Percentiles rank a stretch among this genome's conserved stretches.
Conservation (phyloP, 495 filamentous ascomycete species). For the Letharia columbiana region DNA sequence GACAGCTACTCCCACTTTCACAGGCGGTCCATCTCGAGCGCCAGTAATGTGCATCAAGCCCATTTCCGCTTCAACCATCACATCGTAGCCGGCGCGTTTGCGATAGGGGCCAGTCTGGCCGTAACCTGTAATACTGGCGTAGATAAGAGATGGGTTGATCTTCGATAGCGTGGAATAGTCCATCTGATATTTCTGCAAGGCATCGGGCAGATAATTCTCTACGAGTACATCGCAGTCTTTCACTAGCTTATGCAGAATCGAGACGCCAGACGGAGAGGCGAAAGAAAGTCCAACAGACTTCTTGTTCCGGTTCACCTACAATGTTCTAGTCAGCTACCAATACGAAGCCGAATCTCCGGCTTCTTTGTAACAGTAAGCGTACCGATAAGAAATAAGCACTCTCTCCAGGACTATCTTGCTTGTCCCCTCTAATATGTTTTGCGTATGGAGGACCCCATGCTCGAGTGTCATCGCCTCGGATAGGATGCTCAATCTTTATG, state of each 20-base stretch:
- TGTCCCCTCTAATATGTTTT: conserved; percentile 50
- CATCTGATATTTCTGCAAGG: conserved; percentile 83
- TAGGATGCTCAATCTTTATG: conserved; percentile 94
- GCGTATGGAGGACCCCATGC: conserved; percentile 97
- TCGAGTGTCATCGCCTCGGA: conserved; percentile 83
- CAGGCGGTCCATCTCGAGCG: conserved; percentile 74
- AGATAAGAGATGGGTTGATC: conserved; percentile 68
- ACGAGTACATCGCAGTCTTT: conserved; percentile 85
- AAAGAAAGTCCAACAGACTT: conserved; percentile 90
- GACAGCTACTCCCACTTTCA: conserved; percentile 95
- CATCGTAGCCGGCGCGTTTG: conserved; percentile 87
- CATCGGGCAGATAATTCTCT: conserved; percentile 91
- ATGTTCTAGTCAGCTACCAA: conserved; percentile 1
- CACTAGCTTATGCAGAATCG: conserved; percentile 76
- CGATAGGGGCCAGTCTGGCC: conserved; percentile 92
- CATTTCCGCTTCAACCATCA: conserved; percentile 98
- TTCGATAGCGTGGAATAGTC: conserved; percentile 70
- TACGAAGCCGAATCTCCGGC: not conserved
- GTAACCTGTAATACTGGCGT: conserved; percentile 65
- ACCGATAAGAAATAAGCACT: conserved; percentile 92
- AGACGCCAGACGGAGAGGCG: conserved; percentile 69
- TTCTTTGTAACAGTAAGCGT: conserved; percentile 23
- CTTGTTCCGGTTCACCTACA: conserved; percentile 89
- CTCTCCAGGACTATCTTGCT: conserved; percentile 69
- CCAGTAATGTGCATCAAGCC: conserved; percentile 98